Base-by-base conservation (phyloP, 1,139 yeast species). In the Nakaseomyces kungkrabaensis region DNA sequence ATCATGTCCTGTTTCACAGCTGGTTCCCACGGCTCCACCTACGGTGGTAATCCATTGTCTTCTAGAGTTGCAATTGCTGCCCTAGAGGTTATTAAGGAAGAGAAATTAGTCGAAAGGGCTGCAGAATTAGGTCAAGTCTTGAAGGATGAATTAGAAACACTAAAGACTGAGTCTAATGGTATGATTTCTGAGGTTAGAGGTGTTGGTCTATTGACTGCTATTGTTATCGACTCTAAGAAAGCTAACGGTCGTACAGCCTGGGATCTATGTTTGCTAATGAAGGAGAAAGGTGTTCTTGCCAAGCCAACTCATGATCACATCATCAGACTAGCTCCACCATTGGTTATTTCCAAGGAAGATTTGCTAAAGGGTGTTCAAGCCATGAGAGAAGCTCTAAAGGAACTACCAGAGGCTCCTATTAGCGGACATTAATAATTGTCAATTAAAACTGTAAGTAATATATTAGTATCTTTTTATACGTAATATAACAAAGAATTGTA, bases 251-350 rank as follows among this genome's bases (percentile, higher is more conserved):
- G 92, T 69, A 77, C 94, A 40, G 97, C 97, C 3, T 92, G 97
- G 97, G 97, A 90, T 67, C 76, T 90, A 61, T 90, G 98, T 72
- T 68, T 90, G 62, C 72, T 87, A 60, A 84, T 92, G 94, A 89
- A 86, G 71, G 81, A 85, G 52, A 74, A 80, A 56, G 98, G 98
- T 51, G 85, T 90, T 33, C 75, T 90, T 65, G 97, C 98, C 57
- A 90, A 90, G 73, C 97, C 97, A 59, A 90, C 98, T 3, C 98
- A 90, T 67, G 96, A 89, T 63, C 85, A 88, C 68, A 90, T 92
- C 62, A 90, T 90, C 66, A 84, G 98, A 73, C 76, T 90, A 67
- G 96, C 97, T 7, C 98, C 98, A 51, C 97, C 98, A 24, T 75
- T 90, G 69, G 94, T 89, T 47, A 90, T 90, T 58, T 78, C 92